phyloP scores from a whole-genome alignment of 106 monocot species.

The Gastrodia elata region DNA sequence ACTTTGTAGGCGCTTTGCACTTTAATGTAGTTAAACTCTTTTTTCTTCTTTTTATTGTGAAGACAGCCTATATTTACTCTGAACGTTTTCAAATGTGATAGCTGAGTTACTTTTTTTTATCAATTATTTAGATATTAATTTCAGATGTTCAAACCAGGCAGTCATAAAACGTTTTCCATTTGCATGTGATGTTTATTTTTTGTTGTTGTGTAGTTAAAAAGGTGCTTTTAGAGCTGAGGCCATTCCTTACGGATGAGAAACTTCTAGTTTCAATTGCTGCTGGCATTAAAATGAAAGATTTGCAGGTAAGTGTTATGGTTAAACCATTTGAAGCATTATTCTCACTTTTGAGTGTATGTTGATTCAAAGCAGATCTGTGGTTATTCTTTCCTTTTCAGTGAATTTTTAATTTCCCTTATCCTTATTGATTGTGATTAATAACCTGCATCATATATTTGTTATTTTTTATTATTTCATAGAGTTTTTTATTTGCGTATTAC shows the following conservation, averaged over 20 bases:
- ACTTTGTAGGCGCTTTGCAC: background rate
- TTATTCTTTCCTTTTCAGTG: background rate
- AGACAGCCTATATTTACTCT: background rate
- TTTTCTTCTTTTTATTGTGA: background rate
- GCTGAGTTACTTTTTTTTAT: background rate
- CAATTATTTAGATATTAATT: background rate
- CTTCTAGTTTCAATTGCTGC: conserved; percentile 94
- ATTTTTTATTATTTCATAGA: no score
- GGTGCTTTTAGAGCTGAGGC: conserved; percentile 66
- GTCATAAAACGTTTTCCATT: background rate
- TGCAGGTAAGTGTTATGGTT: conserved; percentile 42
- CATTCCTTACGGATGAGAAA: conserved; percentile 63
- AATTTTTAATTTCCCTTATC: no score
- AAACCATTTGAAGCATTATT: background rate
- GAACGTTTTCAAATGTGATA: background rate
- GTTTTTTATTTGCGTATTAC: no score
- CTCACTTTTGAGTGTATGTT: background rate
- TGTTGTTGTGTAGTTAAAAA: conserved; percentile 40
- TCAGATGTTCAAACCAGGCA: background rate
- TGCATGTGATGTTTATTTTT: conserved; percentile 1
- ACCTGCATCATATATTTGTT: background rate
- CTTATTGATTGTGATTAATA: background rate
- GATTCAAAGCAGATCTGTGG: background rate
- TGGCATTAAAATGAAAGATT: conserved; percentile 70
- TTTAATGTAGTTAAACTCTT: background rate